Conservation (phyloP, 768 basidiomycete genomes). For the Lentinula aciculospora region DNA sequence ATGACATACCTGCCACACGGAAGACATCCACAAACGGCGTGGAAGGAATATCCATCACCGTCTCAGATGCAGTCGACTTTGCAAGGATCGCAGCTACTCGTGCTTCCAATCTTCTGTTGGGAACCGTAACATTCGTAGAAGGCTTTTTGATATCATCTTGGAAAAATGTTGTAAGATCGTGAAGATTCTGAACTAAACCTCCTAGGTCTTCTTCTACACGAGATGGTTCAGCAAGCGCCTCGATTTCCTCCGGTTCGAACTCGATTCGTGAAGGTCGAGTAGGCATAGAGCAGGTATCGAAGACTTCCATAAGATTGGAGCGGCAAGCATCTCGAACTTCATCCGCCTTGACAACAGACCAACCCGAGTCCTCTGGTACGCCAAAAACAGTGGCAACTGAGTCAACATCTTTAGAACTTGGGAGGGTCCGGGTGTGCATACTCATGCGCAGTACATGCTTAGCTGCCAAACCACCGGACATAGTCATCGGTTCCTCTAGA, state of each 20-base stretch:
- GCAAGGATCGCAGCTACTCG: slow-evolving; percentile 79
- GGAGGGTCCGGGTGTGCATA: slow-evolving; percentile 53
- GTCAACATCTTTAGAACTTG: slow-evolving; percentile 38
- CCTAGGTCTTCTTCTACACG: slow-evolving; percentile 58
- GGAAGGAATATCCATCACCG: slow-evolving; percentile 55
- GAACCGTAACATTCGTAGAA: slow-evolving; percentile 29
- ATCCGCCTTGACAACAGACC: slow-evolving; percentile 75
- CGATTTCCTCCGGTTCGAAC: slow-evolving; percentile 60
- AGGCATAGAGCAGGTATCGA: slow-evolving; percentile 74
- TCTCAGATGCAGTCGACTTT: slow-evolving; percentile 58
- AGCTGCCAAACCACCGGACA: slow-evolving; percentile 71
- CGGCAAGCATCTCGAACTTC: slow-evolving; percentile 58
- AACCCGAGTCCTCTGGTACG: slow-evolving; percentile 76
- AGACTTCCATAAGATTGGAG: slow-evolving; percentile 78
- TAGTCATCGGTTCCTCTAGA: slow-evolving; percentile 84
- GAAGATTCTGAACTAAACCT: slow-evolving; percentile 71
- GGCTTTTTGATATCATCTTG: slow-evolving; percentile 38
- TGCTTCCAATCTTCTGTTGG: slow-evolving; percentile 63
- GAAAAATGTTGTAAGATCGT: slow-evolving; percentile 73
- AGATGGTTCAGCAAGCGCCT: slow-evolving; percentile 36
- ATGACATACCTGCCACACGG: slow-evolving; percentile 41
- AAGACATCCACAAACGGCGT: slow-evolving; percentile 82
- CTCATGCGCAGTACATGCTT: slow-evolving; percentile 92
- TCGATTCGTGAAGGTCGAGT: slow-evolving; percentile 66
- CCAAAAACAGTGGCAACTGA: slow-evolving; percentile 73